These are phyloP conservation scores for Phaffia tasmanica DNA, from an alignment of 768 basidiomycete genomes.

Conservation along the genomic window DNA sequence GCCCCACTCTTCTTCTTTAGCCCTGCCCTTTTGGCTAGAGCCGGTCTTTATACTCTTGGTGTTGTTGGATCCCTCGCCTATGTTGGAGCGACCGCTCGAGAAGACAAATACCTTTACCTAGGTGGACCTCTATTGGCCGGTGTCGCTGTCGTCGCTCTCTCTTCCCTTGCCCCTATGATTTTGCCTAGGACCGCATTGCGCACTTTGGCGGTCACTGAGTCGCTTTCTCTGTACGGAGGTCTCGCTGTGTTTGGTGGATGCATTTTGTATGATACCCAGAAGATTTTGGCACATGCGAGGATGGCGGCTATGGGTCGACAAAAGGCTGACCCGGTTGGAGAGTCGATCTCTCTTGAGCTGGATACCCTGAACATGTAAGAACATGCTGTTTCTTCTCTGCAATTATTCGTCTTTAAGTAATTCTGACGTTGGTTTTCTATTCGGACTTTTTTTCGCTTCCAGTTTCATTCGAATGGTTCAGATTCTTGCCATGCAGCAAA, in stretches of 20 bases:
- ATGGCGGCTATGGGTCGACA: constrained; percentile 58
- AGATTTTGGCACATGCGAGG: constrained; percentile 61
- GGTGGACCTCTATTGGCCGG: constrained; percentile 82
- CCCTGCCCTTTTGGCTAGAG: constrained; percentile 68
- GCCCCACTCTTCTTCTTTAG: constrained; percentile 80
- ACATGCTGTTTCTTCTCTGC: background rate
- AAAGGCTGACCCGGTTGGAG: constrained; percentile 61
- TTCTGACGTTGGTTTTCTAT: background rate
- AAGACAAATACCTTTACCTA: constrained; percentile 75
- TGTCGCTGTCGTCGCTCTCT: constrained; percentile 73
- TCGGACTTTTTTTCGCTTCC: background rate
- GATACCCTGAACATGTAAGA: constrained; percentile 47
- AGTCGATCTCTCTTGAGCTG: constrained; percentile 65
- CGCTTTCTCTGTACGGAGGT: constrained; percentile 74
- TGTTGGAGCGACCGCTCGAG: constrained; percentile 75
- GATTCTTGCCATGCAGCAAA: constrained; percentile 58
- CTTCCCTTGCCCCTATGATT: constrained; percentile 76
- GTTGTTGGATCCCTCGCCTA: constrained; percentile 73
- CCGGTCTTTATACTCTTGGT: constrained; percentile 76
- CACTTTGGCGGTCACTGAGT: constrained; percentile 61
- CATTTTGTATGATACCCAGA: constrained; percentile 68
- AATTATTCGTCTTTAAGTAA: background rate
- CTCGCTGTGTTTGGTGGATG: constrained; percentile 78
- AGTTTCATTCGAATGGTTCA: constrained; percentile 70
- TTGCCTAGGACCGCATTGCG: constrained; percentile 67